Evolutionary conservation across 345 rosid genomes (phyloP).

Genomic region (Anastatica hierochuntica): DNA sequence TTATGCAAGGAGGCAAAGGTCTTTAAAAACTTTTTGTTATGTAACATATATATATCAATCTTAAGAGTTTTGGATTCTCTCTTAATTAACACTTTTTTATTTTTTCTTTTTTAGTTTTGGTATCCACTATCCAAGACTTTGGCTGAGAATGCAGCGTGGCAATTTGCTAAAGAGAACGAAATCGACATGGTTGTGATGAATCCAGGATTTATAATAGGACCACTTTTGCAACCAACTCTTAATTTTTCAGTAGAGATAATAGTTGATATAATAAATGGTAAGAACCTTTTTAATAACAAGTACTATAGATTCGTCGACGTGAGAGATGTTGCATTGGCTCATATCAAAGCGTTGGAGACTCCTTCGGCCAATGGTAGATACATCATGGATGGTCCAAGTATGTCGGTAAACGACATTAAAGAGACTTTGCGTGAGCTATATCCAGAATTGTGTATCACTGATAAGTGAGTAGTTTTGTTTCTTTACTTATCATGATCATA

Average conservation of each 20-base stretch:
- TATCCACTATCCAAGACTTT: constrained; percentile 34
- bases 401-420: neutral
- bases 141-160: constrained; percentile 44
- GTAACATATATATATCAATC: too few species aligned
- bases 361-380: constrained; percentile 26
- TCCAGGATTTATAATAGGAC: constrained; percentile 39
- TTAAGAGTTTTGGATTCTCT: neutral
- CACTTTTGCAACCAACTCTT: constrained; percentile 33
- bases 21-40: too few species aligned
- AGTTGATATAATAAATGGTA: constrained; percentile 25
- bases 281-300: neutral
- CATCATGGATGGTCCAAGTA: constrained; percentile 6
- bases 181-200: constrained; percentile 33
- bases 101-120: constrained; percentile 22
- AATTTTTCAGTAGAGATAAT: constrained; percentile 21
- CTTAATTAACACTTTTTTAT: neutral
- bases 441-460: constrained; percentile 11
- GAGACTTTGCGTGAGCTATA: constrained; percentile 3
- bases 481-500: neutral
- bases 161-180: constrained; percentile 30
- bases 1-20: constrained; percentile 26
- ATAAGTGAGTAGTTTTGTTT: constrained; percentile 7
- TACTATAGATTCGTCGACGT: constrained; percentile 20
- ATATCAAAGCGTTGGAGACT: constrained; percentile 26
- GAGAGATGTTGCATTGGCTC: constrained; percentile 26